Conservation (phyloP, 331 rosid species). For the Quercus phellos region DNA sequence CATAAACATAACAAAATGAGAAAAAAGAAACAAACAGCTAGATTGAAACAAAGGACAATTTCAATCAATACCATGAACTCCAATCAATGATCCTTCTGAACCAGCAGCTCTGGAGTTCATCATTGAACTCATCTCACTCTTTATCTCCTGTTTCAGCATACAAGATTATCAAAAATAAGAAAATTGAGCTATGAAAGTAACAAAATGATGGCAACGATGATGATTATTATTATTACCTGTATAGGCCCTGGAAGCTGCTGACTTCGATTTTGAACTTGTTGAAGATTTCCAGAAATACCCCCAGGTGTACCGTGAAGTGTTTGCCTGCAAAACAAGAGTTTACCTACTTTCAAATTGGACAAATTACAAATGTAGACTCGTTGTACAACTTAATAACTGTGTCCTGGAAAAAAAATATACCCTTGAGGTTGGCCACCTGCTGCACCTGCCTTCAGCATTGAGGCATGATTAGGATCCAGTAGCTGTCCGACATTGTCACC, state of each 20-base stretch:
- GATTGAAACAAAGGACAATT: not conserved
- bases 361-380: not conserved
- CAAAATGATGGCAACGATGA: conserved; percentile 1
- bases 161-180: conserved; percentile 14
- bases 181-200: not conserved
- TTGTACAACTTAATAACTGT: conserved; percentile 5
- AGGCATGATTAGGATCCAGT: conserved; percentile 38
- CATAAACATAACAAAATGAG: not conserved
- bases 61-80: conserved; percentile 37
- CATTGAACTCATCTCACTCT: conserved; percentile 34
- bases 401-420: conserved; percentile 33
- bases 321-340: conserved; percentile 46
- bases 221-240: conserved; percentile 27
- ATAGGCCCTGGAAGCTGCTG: conserved; percentile 47
- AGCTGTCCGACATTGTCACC: conserved; percentile 35
- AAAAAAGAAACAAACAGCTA: not conserved
- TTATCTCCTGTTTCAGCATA: conserved; percentile 47
- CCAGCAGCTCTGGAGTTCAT: conserved; percentile 37
- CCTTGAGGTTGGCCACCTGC: conserved; percentile 56
- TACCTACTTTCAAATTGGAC: conserved; percentile 13
- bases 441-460: conserved; percentile 37
- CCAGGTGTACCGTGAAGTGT: conserved; percentile 34
- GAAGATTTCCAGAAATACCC: conserved; percentile 38
- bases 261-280: conserved; percentile 37
- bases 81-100: conserved; percentile 45